Evolutionary conservation across 2,329 filamentous ascomycete species (phyloP).

Genomic region (Plenodomus lindquistii): DNA sequence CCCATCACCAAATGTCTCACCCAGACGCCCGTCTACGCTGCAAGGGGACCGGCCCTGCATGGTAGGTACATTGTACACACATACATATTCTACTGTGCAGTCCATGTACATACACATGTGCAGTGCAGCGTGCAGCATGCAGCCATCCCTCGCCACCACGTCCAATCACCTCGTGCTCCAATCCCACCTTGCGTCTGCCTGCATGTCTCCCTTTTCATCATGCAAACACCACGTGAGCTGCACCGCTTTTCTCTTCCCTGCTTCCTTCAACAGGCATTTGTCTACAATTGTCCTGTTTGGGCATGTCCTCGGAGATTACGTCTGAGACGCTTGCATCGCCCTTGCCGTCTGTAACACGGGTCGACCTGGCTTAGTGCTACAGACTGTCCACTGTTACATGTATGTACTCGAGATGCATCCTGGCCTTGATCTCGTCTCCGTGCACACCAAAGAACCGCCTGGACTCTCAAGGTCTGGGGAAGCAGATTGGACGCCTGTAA

Average conservation of each 20-base stretch:
- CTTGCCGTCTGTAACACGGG: constrained; percentile 23
- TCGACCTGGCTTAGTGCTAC: constrained; percentile 13
- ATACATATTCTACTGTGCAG: not conserved
- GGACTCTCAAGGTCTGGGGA: no score
- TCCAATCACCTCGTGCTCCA: not conserved
- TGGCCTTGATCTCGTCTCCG: no score
- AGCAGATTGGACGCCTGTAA: no score
- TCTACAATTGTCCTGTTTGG: constrained; percentile 18
- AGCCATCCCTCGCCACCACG: not conserved
- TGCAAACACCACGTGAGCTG: not conserved
- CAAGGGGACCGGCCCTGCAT: constrained; percentile 26
- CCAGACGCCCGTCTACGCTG: constrained; percentile 8
- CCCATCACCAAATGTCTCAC: constrained; percentile 20
- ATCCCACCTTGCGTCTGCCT: not conserved
- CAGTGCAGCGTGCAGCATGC: constrained; percentile 1
- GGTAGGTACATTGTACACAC: not conserved
- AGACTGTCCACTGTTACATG: constrained; percentile 9
- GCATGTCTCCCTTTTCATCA: not conserved
- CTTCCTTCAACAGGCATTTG: not conserved
- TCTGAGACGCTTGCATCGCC: constrained; percentile 23
- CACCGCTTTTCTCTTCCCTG: constrained; percentile 1
- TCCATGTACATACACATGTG: no score
- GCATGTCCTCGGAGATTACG: constrained; percentile 36
- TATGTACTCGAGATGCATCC: no score
- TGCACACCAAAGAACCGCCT: not conserved